phyloP scores from a whole-genome alignment of 2,329 filamentous ascomycete genomes.

The Diaporthe humulicola region DNA sequence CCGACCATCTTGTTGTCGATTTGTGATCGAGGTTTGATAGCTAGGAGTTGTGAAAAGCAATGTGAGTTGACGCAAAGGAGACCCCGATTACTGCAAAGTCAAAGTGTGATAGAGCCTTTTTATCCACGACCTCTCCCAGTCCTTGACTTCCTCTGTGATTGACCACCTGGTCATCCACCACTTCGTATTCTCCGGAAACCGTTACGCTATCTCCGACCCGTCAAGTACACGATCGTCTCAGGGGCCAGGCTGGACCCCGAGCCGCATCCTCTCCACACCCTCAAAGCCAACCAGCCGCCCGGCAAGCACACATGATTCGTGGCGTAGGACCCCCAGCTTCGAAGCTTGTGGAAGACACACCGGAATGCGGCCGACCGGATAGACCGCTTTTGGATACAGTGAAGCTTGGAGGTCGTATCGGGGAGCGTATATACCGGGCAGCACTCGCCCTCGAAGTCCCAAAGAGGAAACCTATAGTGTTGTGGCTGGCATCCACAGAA shows the following conservation, averaged over 20 bases:
- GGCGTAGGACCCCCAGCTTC: not conserved
- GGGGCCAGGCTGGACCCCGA: not conserved
- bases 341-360: constrained; percentile 1
- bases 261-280: not conserved
- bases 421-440: not conserved
- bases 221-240: not conserved
- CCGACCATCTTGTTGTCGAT: constrained; percentile 36
- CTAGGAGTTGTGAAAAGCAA: not conserved
- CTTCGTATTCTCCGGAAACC: not conserved
- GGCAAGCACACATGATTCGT: not conserved
- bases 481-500: not conserved
- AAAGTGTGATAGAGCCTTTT: constrained; percentile 5
- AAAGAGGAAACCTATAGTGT: not conserved
- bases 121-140: not conserved
- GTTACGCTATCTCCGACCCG: constrained; percentile 1
- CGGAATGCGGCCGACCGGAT: constrained; percentile 31
- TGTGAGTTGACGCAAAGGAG: not conserved
- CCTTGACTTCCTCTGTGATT: not conserved
- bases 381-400: not conserved
- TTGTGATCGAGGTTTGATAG: not conserved
- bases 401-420: not conserved
- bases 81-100: too few species aligned
- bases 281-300: not conserved
- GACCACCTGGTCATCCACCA: not conserved
- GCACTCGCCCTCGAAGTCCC: not conserved